Base-by-base conservation (phyloP, 2,329 filamentous ascomycete species). In the Sordariomycetes sp. region DNA sequence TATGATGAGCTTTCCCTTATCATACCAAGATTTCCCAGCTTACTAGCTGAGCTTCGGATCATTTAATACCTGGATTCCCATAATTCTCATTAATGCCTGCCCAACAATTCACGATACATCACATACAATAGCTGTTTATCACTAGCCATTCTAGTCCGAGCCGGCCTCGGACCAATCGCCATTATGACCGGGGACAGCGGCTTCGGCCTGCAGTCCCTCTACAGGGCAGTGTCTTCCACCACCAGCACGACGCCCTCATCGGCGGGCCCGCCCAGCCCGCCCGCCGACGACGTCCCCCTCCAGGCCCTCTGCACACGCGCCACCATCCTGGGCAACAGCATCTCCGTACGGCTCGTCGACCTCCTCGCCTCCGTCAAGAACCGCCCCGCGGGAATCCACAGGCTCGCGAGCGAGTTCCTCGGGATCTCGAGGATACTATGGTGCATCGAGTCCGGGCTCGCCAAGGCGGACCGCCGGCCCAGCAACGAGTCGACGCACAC, bases 371-470 rank as follows among this genome's bases (percentile, higher is more conserved):
- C 79, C 4, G 76, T 78, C 59, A 71, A 77, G 63, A 66, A 73
- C 40, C 74, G 79, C 40, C 78, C 79, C 0, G 71, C 77, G 56
- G 79, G 80, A 35, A 82, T 86, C 67, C 78, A 80, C 60, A 71
- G 76, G 28, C 75, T 89, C 22, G 83, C 85, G 11, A 78, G 79
- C 61, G 83, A 86, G 62, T 87, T 88, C 65, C 77, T 89, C 59
- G 84, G 88, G 59, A 81, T 83, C 5, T 86, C 81, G 67, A 79
- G 83, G 58, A 80, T 84, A 50, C 74, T 89, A 50, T 87, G 84
- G 75, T 80, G 82, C n/a, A 83, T 88, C 61, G 84, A 88, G 68
- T 79, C 82, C 24, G 86, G 86, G 5, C 75, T 89, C 57, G 69
- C 72, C n/a, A 32, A 57, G 37, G 25, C 43, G 43, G 12, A 37